phyloP scores from a whole-genome alignment of 2,329 filamentous ascomycete genomes.

The Stemphylium vesicarium region DNA sequence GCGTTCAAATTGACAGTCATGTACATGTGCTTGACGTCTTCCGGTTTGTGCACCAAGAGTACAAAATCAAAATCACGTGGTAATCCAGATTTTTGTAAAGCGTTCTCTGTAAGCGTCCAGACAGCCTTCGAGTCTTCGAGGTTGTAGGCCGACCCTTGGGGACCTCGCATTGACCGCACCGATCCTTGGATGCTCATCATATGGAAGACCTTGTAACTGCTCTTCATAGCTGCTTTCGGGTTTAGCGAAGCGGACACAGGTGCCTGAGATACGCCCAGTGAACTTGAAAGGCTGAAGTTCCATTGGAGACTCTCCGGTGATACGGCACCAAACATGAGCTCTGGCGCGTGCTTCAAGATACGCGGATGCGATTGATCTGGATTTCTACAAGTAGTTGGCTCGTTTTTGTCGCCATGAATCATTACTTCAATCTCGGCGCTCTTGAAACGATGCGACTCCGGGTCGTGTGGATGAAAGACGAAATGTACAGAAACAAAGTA shows the following conservation, averaged over 20 bases:
- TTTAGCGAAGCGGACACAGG: constrained; percentile 52
- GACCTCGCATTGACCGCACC: constrained; percentile 49
- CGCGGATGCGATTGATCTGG: constrained; percentile 42
- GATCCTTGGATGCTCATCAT: constrained; percentile 60
- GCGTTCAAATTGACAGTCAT: constrained; percentile 54
- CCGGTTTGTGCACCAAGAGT: constrained; percentile 56
- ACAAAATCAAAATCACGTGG: constrained; percentile 61
- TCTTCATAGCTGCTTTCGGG: constrained; percentile 51
- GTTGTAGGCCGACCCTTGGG: constrained; percentile 46
- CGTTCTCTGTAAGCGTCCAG: constrained; percentile 60
- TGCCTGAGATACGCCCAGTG: constrained; percentile 54
- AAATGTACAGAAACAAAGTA: constrained; percentile 59
- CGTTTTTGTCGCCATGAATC: constrained; percentile 36
- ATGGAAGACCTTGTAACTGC: constrained; percentile 54
- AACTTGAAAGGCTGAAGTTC: constrained; percentile 56
- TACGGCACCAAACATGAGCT: constrained; percentile 56
- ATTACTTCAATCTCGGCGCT: constrained; percentile 54
- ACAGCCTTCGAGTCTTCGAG: constrained; percentile 55
- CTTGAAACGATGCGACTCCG: constrained; percentile 55
- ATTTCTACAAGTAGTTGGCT: constrained; percentile 7
- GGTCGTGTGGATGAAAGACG: constrained; percentile 57
- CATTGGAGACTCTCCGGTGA: constrained; percentile 57
- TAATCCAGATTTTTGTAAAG: constrained; percentile 56
- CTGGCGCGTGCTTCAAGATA: constrained; percentile 59
- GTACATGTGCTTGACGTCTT: constrained; percentile 47